phyloP scores from a whole-genome alignment of 2,329 filamentous ascomycete genomes.

The Lachnellula hyalina region DNA sequence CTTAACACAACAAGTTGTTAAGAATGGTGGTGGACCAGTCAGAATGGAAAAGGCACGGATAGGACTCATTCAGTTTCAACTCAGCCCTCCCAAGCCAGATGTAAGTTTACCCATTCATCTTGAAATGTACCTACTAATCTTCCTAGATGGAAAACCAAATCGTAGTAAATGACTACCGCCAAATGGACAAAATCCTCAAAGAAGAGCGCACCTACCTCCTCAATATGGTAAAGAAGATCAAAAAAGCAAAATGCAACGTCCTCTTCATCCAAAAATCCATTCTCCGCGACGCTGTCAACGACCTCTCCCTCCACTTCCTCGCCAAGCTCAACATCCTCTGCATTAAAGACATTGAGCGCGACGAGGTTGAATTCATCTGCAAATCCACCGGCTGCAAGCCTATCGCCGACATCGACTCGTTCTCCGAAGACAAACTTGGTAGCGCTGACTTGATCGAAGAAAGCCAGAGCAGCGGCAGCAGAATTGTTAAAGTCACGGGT shows the following conservation, averaged over 20 bases:
- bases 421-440: slow-evolving; percentile 97
- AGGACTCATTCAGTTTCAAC: slow-evolving; percentile 95
- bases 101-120: slow-evolving; percentile 42
- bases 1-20: slow-evolving; percentile 86
- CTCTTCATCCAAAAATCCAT: slow-evolving; percentile 98
- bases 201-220: slow-evolving; percentile 97
- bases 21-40: slow-evolving; percentile 83
- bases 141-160: slow-evolving; percentile 97
- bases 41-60: slow-evolving; percentile 98
- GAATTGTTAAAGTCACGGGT: slow-evolving; percentile 92
- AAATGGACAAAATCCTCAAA: slow-evolving; percentile 99
- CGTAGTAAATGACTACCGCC: slow-evolving; percentile 97
- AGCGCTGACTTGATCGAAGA: slow-evolving; percentile 93
- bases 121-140: slow-evolving; percentile 13
- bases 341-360: slow-evolving; percentile 96
- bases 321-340: slow-evolving; percentile 94
- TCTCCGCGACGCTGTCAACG: slow-evolving; percentile 94
- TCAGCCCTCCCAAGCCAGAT: slow-evolving; percentile 96
- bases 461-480: slow-evolving; percentile 76
- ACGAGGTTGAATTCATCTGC: slow-evolving; percentile 99
- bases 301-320: slow-evolving; percentile 93
- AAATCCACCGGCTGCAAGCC: slow-evolving; percentile 99
- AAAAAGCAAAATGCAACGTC: slow-evolving; percentile 99
- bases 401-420: slow-evolving; percentile 96
- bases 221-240: slow-evolving; percentile 99